Evolutionary conservation across 495 filamentous ascomycete species (phyloP).

Genomic region (Aspergillus nanangensis): DNA sequence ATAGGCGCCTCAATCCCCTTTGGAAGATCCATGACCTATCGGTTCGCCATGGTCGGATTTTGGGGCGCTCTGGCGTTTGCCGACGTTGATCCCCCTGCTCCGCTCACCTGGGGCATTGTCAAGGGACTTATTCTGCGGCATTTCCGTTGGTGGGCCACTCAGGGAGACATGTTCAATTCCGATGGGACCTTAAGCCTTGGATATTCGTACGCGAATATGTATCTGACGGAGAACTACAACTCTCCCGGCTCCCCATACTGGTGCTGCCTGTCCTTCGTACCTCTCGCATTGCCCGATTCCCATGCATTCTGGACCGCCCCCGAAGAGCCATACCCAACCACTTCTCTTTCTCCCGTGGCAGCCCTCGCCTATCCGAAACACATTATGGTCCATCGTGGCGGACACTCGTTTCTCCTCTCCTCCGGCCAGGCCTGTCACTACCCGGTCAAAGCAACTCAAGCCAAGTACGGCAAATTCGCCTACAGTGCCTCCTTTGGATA

Average conservation of each 20-base stretch:
- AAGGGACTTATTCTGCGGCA: constrained; percentile 71
- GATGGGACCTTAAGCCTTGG: constrained; percentile 72
- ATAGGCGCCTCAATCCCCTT: constrained; percentile 60
- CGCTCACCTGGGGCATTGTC: constrained; percentile 71
- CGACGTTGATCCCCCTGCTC: constrained; percentile 63
- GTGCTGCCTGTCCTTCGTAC: constrained; percentile 73
- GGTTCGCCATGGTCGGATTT: constrained; percentile 78
- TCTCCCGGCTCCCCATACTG: constrained; percentile 69
- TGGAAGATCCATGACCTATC: constrained; percentile 70
- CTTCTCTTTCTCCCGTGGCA: constrained; percentile 48
- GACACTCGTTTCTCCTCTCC: constrained; percentile 68
- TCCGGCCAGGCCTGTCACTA: constrained; percentile 77
- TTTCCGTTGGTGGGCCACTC: constrained; percentile 73
- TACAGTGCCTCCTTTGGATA: constrained; percentile 73
- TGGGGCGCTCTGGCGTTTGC: constrained; percentile 76
- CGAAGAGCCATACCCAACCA: constrained; percentile 57
- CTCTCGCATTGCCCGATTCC: constrained; percentile 57
- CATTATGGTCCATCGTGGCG: constrained; percentile 55
- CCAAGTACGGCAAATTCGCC: constrained; percentile 77
- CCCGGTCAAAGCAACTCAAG: constrained; percentile 71
- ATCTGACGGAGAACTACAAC: constrained; percentile 78
- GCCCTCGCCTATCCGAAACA: constrained; percentile 63
- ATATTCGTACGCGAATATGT: constrained; percentile 76
- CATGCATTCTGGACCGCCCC: constrained; percentile 72
- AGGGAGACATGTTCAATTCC: constrained; percentile 65